These are phyloP conservation scores for Nakazawaea populi DNA, from an alignment of 805 yeast genomes.

Conservation along the genomic window DNA sequence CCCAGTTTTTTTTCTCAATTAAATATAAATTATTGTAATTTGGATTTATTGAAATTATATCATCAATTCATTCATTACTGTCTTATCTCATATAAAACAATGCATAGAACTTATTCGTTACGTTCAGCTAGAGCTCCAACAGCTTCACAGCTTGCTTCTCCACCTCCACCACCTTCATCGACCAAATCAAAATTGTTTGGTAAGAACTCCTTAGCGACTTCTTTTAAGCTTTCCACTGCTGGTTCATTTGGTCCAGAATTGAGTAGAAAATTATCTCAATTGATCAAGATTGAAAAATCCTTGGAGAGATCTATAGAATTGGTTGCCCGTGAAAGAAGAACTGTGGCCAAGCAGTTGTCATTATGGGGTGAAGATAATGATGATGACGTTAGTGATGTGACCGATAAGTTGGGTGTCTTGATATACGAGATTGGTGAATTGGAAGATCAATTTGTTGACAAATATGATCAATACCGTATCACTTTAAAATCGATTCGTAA, in stretches of 20 bases:
- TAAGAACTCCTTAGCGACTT: conserved; percentile 55
- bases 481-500: conserved; percentile 77
- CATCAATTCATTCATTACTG: background rate
- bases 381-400: conserved; percentile 80
- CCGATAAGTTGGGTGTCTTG: conserved; percentile 81
- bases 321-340: conserved; percentile 71
- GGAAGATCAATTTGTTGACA: conserved; percentile 82
- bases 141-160: conserved; percentile 88
- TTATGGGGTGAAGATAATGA: conserved; percentile 86
- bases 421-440: conserved; percentile 79
- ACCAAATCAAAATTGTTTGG: conserved; percentile 89
- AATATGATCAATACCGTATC: conserved; percentile 80
- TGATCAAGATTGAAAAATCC: conserved; percentile 78
- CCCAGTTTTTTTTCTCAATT: too few relatives aligned
- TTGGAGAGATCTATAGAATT: conserved; percentile 75
- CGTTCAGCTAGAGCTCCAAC: conserved; percentile 96
- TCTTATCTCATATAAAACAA: conserved; percentile 23
- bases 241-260: conserved; percentile 79
- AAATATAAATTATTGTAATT: too few relatives aligned
- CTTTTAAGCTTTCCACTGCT: conserved; percentile 67
- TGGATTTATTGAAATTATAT: background rate
- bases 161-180: conserved; percentile 92
- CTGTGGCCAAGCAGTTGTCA: conserved; percentile 76
- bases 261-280: conserved; percentile 65
- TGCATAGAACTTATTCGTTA: conserved; percentile 98